Base-by-base conservation (phyloP, 306 rosid species). In the Styphnolobium japonicum region DNA sequence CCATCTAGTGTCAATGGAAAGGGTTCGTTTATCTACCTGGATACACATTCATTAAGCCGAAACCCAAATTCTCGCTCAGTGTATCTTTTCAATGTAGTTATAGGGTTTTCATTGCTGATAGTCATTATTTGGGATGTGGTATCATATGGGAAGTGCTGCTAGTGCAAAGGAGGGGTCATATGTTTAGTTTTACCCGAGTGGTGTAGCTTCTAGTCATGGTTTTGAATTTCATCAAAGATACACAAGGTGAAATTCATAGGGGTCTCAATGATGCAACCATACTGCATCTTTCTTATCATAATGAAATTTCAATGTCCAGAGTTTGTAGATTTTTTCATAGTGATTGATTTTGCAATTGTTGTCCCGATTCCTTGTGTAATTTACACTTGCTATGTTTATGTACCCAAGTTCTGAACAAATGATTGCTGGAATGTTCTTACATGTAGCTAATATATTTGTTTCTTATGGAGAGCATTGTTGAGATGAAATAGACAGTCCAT, bases 21-120 rank as follows among this genome's bases (percentile, higher is more conserved):
- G 51, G 25, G 46, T 56, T 81, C 73, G 14, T 79, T 80, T 73
- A 48, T 65, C 57, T 48, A 34, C 64, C 48, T 57, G 61, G 74
- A 79, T 29, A 45, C 75, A 16, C 63, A 80, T 66, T 69, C 31
- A 7, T 4, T 72, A n/a, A 22, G 49, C 48, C 53, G 48, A 8
- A 74, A 56, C 21, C 60, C 86, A 39, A 79, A 51, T 36, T 78
- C 85, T 0, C 87, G 56, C 9, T 56, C 27, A 0, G 81, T 73
- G 1, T 83, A 81, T 70, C 12, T 62, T 19, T 21, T 33, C 67
- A 75, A 75, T n/a, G 40, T 52, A 8, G 4, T 78, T 8, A 2
- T 76, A 2, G 88, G 85, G 34, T 3, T 34, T 22, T 0, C 49
- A 31, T 40, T 89, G 83, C 64, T 87, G 45, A 3, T 40, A 15